A percentile compares a stretch with the other conserved stretches of the same genome.
These are phyloP conservation scores for Aspergillus chevalieri DNA, from an alignment of 2,329 filamentous ascomycete species.

Conservation along the genomic window DNA sequence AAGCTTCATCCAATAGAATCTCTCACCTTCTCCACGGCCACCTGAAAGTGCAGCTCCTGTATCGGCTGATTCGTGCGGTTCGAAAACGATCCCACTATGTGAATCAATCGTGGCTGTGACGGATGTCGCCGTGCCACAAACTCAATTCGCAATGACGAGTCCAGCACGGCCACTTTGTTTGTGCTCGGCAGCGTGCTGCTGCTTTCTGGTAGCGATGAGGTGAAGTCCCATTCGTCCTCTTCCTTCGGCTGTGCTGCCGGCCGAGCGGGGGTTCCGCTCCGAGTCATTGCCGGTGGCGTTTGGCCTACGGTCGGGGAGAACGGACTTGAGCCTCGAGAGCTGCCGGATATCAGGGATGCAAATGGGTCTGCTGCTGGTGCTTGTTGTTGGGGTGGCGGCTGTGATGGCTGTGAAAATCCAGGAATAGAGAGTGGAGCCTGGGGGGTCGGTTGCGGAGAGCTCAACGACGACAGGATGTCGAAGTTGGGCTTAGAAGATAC, in stretches of 20 bases:
- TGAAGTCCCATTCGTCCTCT: slow-evolving; percentile 93
- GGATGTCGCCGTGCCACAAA: slow-evolving; percentile 60
- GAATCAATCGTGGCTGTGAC: slow-evolving; percentile 53
- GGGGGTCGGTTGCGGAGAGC: slow-evolving; percentile 42
- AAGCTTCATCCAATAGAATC: neutral
- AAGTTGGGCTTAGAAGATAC: slow-evolving; percentile 48
- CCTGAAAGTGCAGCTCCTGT: slow-evolving; percentile 77
- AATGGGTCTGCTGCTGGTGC: slow-evolving; percentile 53
- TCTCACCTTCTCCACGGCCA: slow-evolving; percentile 84
- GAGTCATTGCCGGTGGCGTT: slow-evolving; percentile 1
- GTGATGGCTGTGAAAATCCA: slow-evolving; percentile 9
- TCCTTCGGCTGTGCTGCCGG: slow-evolving; percentile 36
- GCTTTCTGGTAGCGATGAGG: slow-evolving; percentile 69
- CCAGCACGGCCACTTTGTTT: slow-evolving; percentile 62
- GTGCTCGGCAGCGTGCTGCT: slow-evolving; percentile 48
- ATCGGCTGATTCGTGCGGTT: slow-evolving; percentile 69
- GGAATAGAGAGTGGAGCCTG: slow-evolving; percentile 45
- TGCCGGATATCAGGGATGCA: slow-evolving; percentile 49
- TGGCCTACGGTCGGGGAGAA: slow-evolving; percentile 21
- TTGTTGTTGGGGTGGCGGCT: slow-evolving; percentile 28
- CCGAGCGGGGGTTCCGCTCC: slow-evolving; percentile 12
- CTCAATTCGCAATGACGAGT: slow-evolving; percentile 64
- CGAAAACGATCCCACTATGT: slow-evolving; percentile 72
- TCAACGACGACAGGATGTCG: slow-evolving; percentile 52
- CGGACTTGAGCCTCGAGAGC: slow-evolving; percentile 44